Conservation (phyloP, 192 early-diverging fungal genomes). For the Coemansia sp. region DNA sequence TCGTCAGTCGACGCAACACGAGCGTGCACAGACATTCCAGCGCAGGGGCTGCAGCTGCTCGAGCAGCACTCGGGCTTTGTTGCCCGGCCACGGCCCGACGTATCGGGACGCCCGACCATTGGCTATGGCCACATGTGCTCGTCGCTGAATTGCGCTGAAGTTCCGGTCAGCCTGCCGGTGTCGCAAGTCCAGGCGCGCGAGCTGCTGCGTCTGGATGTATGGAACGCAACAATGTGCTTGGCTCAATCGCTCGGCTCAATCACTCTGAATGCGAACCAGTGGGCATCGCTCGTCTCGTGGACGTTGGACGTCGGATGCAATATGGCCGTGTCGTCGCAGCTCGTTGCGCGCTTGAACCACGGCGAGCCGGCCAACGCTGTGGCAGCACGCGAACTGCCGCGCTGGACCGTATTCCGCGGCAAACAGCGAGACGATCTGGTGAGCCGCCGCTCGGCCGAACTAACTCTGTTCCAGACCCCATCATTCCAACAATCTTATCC, state of each 20-base stretch:
- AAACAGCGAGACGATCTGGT: not conserved
- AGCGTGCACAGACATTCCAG: slow-evolving; percentile 12
- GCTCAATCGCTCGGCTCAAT: not conserved
- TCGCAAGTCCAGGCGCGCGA: not conserved
- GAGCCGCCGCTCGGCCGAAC: slow-evolving; percentile 12
- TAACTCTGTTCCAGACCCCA: slow-evolving; percentile 12
- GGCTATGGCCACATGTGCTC: slow-evolving; percentile 36
- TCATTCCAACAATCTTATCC: slow-evolving; percentile 1
- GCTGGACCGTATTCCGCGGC: slow-evolving; percentile 4
- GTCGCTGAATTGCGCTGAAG: not conserved
- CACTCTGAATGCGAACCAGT: slow-evolving; percentile 23
- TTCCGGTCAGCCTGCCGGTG: not conserved
- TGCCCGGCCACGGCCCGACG: slow-evolving; percentile 11
- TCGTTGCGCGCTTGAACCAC: slow-evolving; percentile 13
- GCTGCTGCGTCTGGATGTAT: slow-evolving; percentile 19
- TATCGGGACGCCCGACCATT: slow-evolving; percentile 19
- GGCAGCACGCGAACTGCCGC: slow-evolving; percentile 10
- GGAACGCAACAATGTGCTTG: slow-evolving; percentile 11
- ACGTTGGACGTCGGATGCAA: slow-evolving; percentile 29
- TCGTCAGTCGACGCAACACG: not conserved
- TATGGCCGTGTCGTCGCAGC: slow-evolving; percentile 11
- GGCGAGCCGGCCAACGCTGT: slow-evolving; percentile 16
- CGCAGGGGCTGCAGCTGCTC: slow-evolving; percentile 16
- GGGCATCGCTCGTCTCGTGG: slow-evolving; percentile 39
- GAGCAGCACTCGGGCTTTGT: slow-evolving; percentile 17